phyloP scores from a whole-genome alignment of 2,329 filamentous ascomycete genomes.

The Cadophora sp. region DNA sequence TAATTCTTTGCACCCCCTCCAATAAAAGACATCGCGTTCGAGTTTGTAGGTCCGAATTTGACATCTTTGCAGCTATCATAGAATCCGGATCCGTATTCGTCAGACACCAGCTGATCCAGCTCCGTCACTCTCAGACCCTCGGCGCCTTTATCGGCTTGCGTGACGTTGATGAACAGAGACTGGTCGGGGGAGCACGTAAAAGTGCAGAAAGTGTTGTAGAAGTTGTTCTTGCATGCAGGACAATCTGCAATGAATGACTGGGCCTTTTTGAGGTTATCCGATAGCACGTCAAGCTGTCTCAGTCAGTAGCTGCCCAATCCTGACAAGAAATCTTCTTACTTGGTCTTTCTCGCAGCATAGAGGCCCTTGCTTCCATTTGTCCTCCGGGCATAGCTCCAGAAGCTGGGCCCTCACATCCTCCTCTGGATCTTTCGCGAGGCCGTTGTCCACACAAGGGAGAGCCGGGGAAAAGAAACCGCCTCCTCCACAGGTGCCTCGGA shows the following conservation, averaged over 20 bases:
- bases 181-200: conserved; percentile 98
- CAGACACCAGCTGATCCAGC: conserved; percentile 86
- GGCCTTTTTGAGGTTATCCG: conserved; percentile 84
- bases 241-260: conserved; percentile 91
- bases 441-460: conserved; percentile 93
- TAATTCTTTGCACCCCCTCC: conserved; percentile 95
- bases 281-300: conserved; percentile 74
- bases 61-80: conserved; percentile 99
- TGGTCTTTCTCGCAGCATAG: conserved; percentile 88
- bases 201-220: conserved; percentile 97
- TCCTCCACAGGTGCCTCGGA: conserved; percentile 90
- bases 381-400: conserved; percentile 78
- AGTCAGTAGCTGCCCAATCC: conserved; percentile 8
- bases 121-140: conserved; percentile 75
- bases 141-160: conserved; percentile 68
- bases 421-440: conserved; percentile 75
- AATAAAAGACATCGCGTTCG: conserved; percentile 93
- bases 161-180: conserved; percentile 93
- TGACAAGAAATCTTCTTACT: conserved; percentile 50
- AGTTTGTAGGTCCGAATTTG: conserved; percentile 94
- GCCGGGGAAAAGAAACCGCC: conserved; percentile 89
- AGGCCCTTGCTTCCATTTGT: conserved; percentile 81
- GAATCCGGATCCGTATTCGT: conserved; percentile 85
- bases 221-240: conserved; percentile 97
- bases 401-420: conserved; percentile 76